Evolutionary conservation across 257 asterid species (phyloP).

Genomic region (Jaltomata sinuosa): DNA sequence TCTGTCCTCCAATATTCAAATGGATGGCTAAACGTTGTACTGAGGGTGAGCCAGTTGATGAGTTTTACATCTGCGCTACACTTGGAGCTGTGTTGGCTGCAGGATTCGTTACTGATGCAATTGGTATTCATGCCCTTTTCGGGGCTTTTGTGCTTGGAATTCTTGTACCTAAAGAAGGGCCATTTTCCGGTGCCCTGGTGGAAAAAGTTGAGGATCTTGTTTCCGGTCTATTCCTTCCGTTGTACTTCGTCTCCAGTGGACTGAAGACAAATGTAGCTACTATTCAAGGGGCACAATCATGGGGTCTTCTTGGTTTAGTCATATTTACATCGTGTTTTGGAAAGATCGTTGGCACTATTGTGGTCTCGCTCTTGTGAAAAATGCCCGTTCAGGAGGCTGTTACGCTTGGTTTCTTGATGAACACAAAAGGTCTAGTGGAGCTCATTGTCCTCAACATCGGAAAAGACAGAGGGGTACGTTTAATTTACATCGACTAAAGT

Average conservation of each 20-base stretch:
- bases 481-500: neutral
- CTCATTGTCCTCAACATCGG: slow-evolving; percentile 45
- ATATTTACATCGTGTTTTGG: slow-evolving; percentile 35
- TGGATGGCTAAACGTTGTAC: slow-evolving; percentile 22
- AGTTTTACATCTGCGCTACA: slow-evolving; percentile 16
- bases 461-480: slow-evolving; percentile 25
- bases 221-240: slow-evolving; percentile 30
- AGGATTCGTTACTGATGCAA: slow-evolving; percentile 19
- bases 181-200: slow-evolving; percentile 25
- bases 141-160: slow-evolving; percentile 26
- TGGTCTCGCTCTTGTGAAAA: slow-evolving; percentile 16
- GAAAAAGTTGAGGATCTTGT: slow-evolving; percentile 41
- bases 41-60: slow-evolving; percentile 25
- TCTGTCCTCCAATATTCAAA: slow-evolving; percentile 17
- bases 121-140: slow-evolving; percentile 28
- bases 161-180: slow-evolving; percentile 30
- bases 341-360: slow-evolving; percentile 32
- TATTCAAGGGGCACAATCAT: slow-evolving; percentile 32
- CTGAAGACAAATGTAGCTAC: slow-evolving; percentile 32
- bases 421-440: slow-evolving; percentile 43
- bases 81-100: slow-evolving; percentile 16
- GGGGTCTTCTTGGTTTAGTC: slow-evolving; percentile 40
- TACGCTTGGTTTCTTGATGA: slow-evolving; percentile 34
- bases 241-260: slow-evolving; percentile 40
- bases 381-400: slow-evolving; percentile 25